A percentile compares a stretch with the other conserved stretches of the same genome.
Conservation (phyloP, 2,329 filamentous ascomycete genomes). For the Pseudomassariella vexata region DNA sequence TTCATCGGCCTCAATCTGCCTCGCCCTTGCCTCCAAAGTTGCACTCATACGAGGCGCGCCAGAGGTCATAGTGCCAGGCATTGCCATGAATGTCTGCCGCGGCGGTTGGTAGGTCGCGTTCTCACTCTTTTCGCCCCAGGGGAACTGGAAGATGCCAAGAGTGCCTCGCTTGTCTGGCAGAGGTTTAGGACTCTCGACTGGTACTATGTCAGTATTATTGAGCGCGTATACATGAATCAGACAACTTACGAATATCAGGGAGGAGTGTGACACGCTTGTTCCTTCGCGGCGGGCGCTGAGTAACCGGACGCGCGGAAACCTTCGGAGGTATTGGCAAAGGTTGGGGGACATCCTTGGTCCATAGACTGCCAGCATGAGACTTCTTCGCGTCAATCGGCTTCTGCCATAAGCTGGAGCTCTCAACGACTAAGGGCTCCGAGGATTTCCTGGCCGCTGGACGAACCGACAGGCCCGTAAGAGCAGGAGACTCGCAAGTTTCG, state of each 20-base stretch:
- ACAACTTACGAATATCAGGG: conserved; percentile 44
- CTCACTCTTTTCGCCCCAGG: conserved; percentile 60
- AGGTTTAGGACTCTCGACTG: conserved; percentile 52
- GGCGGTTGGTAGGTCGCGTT: conserved; percentile 38
- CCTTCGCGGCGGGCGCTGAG: conserved; percentile 47
- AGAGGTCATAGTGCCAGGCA: conserved; percentile 46
- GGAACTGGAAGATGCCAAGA: conserved; percentile 60
- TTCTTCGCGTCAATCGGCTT: conserved; percentile 12
- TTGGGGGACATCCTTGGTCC: conserved; percentile 14
- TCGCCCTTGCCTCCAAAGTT: conserved; percentile 25
- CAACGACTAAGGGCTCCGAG: conserved; percentile 25
- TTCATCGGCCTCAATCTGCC: conserved; percentile 31
- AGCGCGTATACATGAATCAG: background rate
- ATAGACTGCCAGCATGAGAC: conserved; percentile 12
- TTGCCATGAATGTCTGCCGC: conserved; percentile 34
- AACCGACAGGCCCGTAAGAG: conserved; percentile 25
- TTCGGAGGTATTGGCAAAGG: conserved; percentile 15
- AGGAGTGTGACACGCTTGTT: conserved; percentile 53
- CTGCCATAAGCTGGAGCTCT: conserved; percentile 34
- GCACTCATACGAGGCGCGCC: conserved; percentile 26
- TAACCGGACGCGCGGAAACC: conserved; percentile 35
- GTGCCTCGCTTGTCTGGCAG: conserved; percentile 52
- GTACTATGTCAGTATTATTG: background rate
- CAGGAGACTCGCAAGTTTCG: conserved; percentile 3
- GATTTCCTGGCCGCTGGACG: conserved; percentile 30